Percentiles rank a stretch among this genome's conserved stretches.
phyloP scores from a whole-genome alignment of 106 monocot species.

The Amphibolis antarctica region DNA sequence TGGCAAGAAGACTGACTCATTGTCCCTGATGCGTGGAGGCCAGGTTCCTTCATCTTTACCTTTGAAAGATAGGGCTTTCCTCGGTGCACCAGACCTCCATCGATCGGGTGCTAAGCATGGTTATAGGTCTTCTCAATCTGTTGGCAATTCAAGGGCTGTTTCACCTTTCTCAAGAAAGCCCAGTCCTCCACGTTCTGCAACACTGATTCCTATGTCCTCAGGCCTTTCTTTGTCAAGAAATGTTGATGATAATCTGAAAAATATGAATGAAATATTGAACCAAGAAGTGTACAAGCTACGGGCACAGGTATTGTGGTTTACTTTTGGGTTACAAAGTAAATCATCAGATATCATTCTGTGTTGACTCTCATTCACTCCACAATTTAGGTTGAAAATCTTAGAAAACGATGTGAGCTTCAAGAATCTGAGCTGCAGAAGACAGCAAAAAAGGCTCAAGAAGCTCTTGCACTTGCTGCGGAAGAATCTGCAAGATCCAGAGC shows the following conservation, averaged over 20 bases:
- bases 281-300: slow-evolving; percentile 73
- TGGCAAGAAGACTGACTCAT: slow-evolving; percentile 49
- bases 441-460: slow-evolving; percentile 48
- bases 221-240: slow-evolving; percentile 65
- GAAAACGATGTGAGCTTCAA: slow-evolving; percentile 34
- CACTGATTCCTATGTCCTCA: slow-evolving; percentile 46
- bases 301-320: slow-evolving; percentile 40
- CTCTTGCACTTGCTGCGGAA: slow-evolving; percentile 40
- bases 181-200: slow-evolving; percentile 59
- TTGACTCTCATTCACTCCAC: background rate
- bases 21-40: slow-evolving; percentile 21
- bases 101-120: slow-evolving; percentile 27
- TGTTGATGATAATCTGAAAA: slow-evolving; percentile 51
- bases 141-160: slow-evolving; percentile 47
- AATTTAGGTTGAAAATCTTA: slow-evolving; percentile 38
- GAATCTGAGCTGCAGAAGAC: slow-evolving; percentile 49
- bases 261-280: slow-evolving; percentile 68
- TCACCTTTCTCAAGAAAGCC: slow-evolving; percentile 73
- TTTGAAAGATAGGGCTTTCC: slow-evolving; percentile 50
- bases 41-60: slow-evolving; percentile 32
- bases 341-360: background rate
- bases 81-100: slow-evolving; percentile 28
- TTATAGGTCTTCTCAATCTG: slow-evolving; percentile 32
- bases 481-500: slow-evolving; percentile 63
- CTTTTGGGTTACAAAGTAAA: background rate